Evolutionary conservation across 352 stramenopile species (phyloP).

Genomic region (Albugo candida): DNA sequence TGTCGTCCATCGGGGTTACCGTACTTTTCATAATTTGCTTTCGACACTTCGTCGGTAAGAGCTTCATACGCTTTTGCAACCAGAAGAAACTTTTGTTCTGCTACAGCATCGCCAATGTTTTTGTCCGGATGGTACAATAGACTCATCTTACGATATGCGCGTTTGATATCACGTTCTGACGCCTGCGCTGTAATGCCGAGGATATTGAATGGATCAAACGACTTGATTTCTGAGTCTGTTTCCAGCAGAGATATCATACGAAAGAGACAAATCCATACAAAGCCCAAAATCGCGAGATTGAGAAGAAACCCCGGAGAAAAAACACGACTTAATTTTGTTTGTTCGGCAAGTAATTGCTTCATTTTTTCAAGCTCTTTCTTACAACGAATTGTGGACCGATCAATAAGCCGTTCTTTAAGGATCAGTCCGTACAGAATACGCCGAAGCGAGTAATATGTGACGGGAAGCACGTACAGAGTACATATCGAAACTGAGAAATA

Average conservation of each 20-base stretch:
- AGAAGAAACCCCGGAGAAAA: conserved; percentile 60
- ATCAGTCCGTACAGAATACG: conserved; percentile 80
- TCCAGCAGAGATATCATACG: conserved; percentile 83
- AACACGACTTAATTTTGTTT: conserved; percentile 67
- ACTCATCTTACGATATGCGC: conserved; percentile 85
- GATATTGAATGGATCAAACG: conserved; percentile 96
- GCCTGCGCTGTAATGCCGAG: conserved; percentile 83
- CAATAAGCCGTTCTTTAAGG: conserved; percentile 73
- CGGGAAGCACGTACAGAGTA: conserved; percentile 90
- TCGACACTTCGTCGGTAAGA: conserved; percentile 90
- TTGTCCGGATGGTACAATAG: conserved; percentile 88
- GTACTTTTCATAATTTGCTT: conserved; percentile 97
- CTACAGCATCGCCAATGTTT: conserved; percentile 92
- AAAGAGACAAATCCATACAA: conserved; percentile 72
- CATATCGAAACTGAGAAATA: conserved; percentile 96
- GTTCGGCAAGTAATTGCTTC: conserved; percentile 68
- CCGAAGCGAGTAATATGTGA: conserved; percentile 80
- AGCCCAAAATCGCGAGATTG: conserved; percentile 50
- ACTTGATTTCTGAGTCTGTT: conserved; percentile 94
- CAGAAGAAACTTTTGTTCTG: conserved; percentile 98
- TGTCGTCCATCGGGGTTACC: conserved; percentile 98
- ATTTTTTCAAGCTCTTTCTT: conserved; percentile 71
- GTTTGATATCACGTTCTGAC: conserved; percentile 92
- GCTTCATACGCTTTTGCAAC: conserved; percentile 90
- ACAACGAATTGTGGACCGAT: conserved; percentile 61